A percentile compares a stretch with the other conserved stretches of the same genome.
phyloP scores from a whole-genome alignment of 1,284 basidiomycete species.

The Ganoderma multipileum region DNA sequence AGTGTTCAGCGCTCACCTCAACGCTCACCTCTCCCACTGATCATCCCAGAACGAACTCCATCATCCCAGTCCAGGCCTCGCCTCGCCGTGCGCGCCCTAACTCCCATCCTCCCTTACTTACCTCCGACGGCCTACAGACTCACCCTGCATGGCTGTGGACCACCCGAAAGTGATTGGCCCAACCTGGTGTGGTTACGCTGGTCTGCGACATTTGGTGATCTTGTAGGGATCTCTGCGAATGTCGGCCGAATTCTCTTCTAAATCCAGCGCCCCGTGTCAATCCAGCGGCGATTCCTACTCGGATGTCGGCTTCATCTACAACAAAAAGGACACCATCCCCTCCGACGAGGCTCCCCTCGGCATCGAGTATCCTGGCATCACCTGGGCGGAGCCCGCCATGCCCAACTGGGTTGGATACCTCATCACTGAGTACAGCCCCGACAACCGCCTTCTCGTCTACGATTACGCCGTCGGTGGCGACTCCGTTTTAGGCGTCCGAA shows the following conservation, averaged over 20 bases:
- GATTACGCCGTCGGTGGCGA: constrained; percentile 59
- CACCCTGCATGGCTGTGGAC: constrained; percentile 8
- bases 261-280: constrained; percentile 6
- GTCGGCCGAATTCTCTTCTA: constrained; percentile 9
- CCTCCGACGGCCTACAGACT: not conserved
- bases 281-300: constrained; percentile 62
- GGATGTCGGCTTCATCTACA: constrained; percentile 43
- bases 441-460: constrained; percentile 50
- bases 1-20: not conserved
- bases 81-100: not conserved
- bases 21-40: not conserved
- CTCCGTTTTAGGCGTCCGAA: constrained; percentile 45
- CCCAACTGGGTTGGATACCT: constrained; percentile 65
- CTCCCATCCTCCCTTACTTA: not conserved
- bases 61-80: not conserved
- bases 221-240: constrained; percentile 44
- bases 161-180: constrained; percentile 20
- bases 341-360: constrained; percentile 53
- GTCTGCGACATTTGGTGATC: constrained; percentile 48
- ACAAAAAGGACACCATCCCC: constrained; percentile 35
- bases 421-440: constrained; percentile 50
- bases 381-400: constrained; percentile 49
- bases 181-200: constrained; percentile 48
- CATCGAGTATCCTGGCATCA: constrained; percentile 50
- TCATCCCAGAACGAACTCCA: not conserved